Percentiles rank a stretch among this genome's conserved stretches.
Conservation (phyloP, 2,329 filamentous ascomycete genomes). For the Onygenales sp. region DNA sequence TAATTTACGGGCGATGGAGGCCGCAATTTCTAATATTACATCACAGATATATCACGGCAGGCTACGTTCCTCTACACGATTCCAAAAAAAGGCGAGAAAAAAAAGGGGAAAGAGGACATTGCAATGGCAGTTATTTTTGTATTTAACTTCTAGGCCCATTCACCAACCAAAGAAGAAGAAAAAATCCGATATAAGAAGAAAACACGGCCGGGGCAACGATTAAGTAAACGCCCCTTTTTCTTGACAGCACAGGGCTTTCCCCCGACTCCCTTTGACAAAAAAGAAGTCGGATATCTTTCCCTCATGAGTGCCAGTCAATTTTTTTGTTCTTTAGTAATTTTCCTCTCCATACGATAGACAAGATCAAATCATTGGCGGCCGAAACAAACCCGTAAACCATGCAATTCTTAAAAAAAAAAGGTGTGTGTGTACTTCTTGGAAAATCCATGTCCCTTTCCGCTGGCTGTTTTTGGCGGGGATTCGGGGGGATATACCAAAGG, state of each 20-base stretch:
- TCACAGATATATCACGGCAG: no score
- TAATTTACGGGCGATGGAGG: no score
- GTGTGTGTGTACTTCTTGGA: neutral
- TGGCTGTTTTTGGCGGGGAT: neutral
- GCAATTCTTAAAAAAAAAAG: neutral
- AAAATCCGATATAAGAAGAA: neutral
- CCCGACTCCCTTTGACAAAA: constrained; percentile 42
- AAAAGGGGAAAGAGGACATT: neutral
- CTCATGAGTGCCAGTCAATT: constrained; percentile 77
- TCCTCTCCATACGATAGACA: neutral
- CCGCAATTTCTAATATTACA: no score
- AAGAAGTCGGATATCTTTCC: constrained; percentile 82
- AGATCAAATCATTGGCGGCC: neutral
- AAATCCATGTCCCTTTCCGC: neutral
- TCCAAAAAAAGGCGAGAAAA: no score
- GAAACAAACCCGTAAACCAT: constrained; percentile 3
- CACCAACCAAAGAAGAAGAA: neutral
- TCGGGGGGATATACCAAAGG: neutral
- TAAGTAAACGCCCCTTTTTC: constrained; percentile 69
- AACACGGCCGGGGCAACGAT: constrained; percentile 54
- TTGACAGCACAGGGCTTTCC: constrained; percentile 95
- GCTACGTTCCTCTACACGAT: no score
- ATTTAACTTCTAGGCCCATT: neutral
- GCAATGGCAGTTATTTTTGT: neutral
- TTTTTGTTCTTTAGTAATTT: constrained; percentile 1